These are phyloP conservation scores for Erigeron canadensis DNA, from an alignment of 129 eudicot species.

Conservation along the genomic window DNA sequence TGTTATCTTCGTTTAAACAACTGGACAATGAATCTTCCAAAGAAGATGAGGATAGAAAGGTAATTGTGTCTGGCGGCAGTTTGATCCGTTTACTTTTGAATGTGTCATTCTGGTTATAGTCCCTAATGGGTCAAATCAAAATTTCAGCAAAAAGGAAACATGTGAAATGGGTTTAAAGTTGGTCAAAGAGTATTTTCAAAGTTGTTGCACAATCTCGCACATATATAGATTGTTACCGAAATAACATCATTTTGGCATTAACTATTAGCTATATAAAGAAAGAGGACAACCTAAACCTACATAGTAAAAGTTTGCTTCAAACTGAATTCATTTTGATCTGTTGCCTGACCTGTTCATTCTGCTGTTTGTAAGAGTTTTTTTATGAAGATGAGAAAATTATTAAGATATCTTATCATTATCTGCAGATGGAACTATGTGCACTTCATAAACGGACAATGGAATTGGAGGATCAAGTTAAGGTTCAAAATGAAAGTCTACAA, in stretches of 20 bases:
- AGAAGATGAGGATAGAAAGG: conserved; percentile 5
- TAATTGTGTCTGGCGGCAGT: neutral
- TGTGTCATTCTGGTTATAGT: neutral
- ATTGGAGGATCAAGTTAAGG: conserved; percentile 13
- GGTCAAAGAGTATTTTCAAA: neutral
- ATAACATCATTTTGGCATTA: neutral
- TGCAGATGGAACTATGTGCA: neutral
- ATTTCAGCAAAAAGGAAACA: neutral
- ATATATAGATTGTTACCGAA: neutral
- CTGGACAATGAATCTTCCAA: neutral
- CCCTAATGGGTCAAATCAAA: neutral
- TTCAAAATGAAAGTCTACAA: conserved; percentile 1
- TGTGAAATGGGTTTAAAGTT: neutral
- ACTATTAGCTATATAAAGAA: no score
- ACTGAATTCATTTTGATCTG: neutral
- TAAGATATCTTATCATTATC: neutral
- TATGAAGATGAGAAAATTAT: neutral
- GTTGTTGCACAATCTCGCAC: neutral
- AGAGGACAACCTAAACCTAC: no score
- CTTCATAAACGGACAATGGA: neutral
- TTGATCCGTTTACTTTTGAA: neutral
- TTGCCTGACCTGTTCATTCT: no score
- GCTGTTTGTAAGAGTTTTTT: neutral
- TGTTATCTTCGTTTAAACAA: neutral
- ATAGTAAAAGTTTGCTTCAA: no score